phyloP scores from a whole-genome alignment of 768 basidiomycete genomes.

The Agrocybe praecox region DNA sequence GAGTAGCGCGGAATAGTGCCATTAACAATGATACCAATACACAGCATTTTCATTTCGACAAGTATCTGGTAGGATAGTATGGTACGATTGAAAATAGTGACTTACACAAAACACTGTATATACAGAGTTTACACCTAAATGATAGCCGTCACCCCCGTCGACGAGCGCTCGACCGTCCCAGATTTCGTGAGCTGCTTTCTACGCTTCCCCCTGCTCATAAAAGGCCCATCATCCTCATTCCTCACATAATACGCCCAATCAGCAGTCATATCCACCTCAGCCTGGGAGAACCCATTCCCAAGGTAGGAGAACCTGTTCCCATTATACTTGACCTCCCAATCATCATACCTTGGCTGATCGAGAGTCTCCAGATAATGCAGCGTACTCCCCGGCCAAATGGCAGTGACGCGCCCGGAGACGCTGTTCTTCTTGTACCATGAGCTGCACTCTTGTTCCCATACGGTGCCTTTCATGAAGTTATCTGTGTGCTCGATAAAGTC shows the following conservation, averaged over 20 bases:
- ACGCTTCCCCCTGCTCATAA: constrained; percentile 16
- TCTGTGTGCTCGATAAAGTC: constrained; percentile 35
- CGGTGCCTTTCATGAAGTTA: constrained; percentile 32
- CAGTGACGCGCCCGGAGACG: constrained; percentile 27
- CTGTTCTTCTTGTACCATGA: constrained; percentile 35
- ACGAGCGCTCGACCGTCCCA: background rate
- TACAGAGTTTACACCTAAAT: no score
- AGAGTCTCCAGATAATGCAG: constrained; percentile 34
- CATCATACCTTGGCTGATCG: constrained; percentile 31
- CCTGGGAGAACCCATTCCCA: constrained; percentile 33
- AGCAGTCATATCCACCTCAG: constrained; percentile 29
- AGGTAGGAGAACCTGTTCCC: constrained; percentile 33
- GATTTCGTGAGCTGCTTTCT: constrained; percentile 10
- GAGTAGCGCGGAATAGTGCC: no score
- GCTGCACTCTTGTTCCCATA: constrained; percentile 31
- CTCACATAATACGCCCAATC: constrained; percentile 34
- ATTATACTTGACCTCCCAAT: constrained; percentile 32
- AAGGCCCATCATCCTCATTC: constrained; percentile 21
- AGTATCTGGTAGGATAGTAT: no score
- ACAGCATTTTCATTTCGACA: no score
- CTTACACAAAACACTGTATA: no score
- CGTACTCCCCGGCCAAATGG: constrained; percentile 35
- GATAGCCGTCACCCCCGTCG: no score
- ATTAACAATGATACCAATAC: no score
- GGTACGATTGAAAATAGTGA: no score